phyloP scores from a whole-genome alignment of 495 filamentous ascomycete species.

The Evansstolkia leycettana region DNA sequence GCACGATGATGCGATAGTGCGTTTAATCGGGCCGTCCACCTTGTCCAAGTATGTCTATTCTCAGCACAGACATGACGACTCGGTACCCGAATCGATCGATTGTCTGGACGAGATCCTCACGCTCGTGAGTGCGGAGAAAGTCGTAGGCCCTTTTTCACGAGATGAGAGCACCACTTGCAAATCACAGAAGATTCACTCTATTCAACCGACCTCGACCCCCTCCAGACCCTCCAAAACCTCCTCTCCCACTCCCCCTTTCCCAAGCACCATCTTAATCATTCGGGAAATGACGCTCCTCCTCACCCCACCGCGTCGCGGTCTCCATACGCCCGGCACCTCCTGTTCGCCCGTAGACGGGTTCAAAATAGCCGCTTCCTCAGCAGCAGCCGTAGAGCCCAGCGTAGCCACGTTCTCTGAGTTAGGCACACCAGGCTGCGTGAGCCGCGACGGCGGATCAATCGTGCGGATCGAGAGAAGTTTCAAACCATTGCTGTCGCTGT shows the following conservation, averaged over 20 bases:
- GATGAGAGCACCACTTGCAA: too few relatives aligned
- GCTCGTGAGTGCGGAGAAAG: too few relatives aligned
- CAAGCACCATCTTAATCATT: conserved; percentile 54
- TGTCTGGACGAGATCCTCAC: too few relatives aligned
- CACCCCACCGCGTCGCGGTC: conserved; percentile 60
- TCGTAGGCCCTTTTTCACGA: too few relatives aligned
- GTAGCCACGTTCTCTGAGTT: conserved; percentile 58
- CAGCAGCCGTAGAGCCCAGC: conserved; percentile 23
- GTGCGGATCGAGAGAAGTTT: conserved; percentile 51
- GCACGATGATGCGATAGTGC: too few relatives aligned
- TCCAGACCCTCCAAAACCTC: conserved; percentile 75
- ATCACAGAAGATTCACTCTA: background rate
- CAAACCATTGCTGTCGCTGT: conserved; percentile 18
- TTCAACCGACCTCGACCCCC: conserved; percentile 32
- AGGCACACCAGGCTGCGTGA: conserved; percentile 57
- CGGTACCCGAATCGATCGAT: too few relatives aligned
- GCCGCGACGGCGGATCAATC: conserved; percentile 57
- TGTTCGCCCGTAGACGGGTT: conserved; percentile 31
- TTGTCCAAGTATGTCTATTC: too few relatives aligned
- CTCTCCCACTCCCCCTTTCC: conserved; percentile 64
- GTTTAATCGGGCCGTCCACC: too few relatives aligned
- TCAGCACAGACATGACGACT: too few relatives aligned
- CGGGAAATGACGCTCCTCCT: conserved; percentile 53
- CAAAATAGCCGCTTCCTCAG: conserved; percentile 13
- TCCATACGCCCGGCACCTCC: conserved; percentile 63